Base-by-base conservation (phyloP, 345 rosid species). In the Sapria himalayana region DNA sequence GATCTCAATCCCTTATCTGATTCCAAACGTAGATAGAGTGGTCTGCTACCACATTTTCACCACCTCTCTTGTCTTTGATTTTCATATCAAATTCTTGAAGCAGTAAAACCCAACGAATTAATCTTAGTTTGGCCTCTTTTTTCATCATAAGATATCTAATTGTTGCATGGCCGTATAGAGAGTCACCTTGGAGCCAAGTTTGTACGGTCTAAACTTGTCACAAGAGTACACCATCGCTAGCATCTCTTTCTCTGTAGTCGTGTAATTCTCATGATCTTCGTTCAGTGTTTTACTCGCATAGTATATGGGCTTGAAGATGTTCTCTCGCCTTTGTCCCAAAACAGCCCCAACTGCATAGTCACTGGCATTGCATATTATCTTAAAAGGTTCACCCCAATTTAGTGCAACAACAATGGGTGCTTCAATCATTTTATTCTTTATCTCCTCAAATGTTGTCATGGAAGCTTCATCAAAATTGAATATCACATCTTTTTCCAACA, bases 361-460 rank as follows among this genome's bases (percentile, higher is more conserved):
- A 33, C 29, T 19, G 9, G 38, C 19, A 0, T 45, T 29, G 12
- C 40, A 32, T 39, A 21, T 45, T 2, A 33, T 45, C 40, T 45
- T 21, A 7, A 45, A 45, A 0, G 29, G 12, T 19, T 3, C 4
- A 20, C 15, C 17, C 37, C 15, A 29, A 19, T 32, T 7, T 2
- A 14, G 39, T 19, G 49, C 29, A 5, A 21, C 20, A 9, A 41
- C 25, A 12, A 16, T 25, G 1, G 33, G 0, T 13, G 0, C 33
- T 29, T 10, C 9, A 0, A 29, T 0, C n/a, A 29, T 0, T 13
- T 29, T 29, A 10, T 3, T 13, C 33, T 29, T 29, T 2, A 29
- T 9, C n/a, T 1, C 11, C 11, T 29, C 4, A 0, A 29, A 29
- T 8, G 33, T 3, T 9, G 4, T 8, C 33, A 8, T 29, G 33